Evolutionary conservation across 2,329 filamentous ascomycete species (phyloP).

Genomic region (Paecilomyces fulvus): DNA sequence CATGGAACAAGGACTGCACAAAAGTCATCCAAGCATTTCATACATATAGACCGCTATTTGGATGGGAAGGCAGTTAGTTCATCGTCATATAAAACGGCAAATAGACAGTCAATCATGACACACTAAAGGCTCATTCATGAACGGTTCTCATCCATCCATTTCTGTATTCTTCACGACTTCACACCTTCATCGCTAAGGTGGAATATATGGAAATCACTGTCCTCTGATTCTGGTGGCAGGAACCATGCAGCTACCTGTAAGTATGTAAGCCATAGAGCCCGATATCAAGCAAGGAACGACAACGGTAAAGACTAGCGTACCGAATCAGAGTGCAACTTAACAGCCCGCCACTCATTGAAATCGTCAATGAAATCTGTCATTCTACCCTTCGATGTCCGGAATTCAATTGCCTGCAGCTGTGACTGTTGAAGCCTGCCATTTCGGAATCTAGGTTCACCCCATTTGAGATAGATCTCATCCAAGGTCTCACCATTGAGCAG

Average conservation of each 20-base stretch:
- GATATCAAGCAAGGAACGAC: not conserved
- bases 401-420: not conserved
- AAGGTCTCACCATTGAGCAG: not conserved
- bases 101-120: too few species aligned
- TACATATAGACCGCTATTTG: too few species aligned
- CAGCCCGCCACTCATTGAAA: not conserved
- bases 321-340: not conserved
- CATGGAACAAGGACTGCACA: too few species aligned
- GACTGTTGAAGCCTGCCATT: not conserved
- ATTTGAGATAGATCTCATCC: not conserved
- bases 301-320: not conserved
- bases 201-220: not conserved
- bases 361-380: not conserved
- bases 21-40: too few species aligned
- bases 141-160: not conserved
- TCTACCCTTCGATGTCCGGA: not conserved
- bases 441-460: not conserved
- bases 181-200: not conserved
- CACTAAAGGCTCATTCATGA: too few species aligned
- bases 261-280: not conserved
- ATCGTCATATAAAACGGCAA: too few species aligned
- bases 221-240: not conserved
- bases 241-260: not conserved
- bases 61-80: too few species aligned
- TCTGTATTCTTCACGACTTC: not conserved